Evolutionary conservation across 768 basidiomycete genomes (phyloP).

Genomic region (Leccinellum luteum): DNA sequence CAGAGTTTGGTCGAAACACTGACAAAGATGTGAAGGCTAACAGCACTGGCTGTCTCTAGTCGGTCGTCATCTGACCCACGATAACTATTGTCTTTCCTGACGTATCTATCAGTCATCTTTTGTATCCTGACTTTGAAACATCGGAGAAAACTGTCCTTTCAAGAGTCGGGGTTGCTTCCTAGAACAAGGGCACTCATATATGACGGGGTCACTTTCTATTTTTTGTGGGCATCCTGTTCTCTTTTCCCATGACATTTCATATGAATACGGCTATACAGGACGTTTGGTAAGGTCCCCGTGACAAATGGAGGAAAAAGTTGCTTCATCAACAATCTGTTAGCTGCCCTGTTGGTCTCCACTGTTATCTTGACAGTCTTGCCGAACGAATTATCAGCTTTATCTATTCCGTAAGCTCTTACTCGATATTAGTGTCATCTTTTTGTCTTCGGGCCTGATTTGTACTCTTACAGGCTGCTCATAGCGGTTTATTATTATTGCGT

Average conservation of each 20-base stretch:
- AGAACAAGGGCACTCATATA: constrained; percentile 6
- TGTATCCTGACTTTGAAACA: constrained; percentile 17
- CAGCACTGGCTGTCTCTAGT: constrained; percentile 19
- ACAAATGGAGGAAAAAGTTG: neutral
- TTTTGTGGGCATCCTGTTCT: constrained; percentile 11
- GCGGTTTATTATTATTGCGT: constrained; percentile 22
- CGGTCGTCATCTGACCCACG: neutral
- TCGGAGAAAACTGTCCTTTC: neutral
- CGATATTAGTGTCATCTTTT: neutral
- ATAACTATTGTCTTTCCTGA: neutral
- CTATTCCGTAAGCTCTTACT: constrained; percentile 12
- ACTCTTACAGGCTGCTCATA: constrained; percentile 12
- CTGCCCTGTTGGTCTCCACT: constrained; percentile 15
- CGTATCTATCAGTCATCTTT: constrained; percentile 10
- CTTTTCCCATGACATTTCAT: neutral
- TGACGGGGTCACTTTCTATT: constrained; percentile 15
- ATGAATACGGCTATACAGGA: constrained; percentile 6
- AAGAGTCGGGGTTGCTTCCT: neutral
- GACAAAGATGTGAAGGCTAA: constrained; percentile 14
- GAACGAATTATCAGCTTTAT: constrained; percentile 11
- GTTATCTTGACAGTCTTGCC: constrained; percentile 12
- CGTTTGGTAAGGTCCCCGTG: constrained; percentile 10
- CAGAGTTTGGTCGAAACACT: neutral
- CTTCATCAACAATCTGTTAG: constrained; percentile 1
- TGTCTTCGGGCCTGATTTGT: constrained; percentile 1